These are phyloP conservation scores for Aschersonia sp. DNA, from an alignment of 2,329 filamentous ascomycete genomes.

Conservation along the genomic window DNA sequence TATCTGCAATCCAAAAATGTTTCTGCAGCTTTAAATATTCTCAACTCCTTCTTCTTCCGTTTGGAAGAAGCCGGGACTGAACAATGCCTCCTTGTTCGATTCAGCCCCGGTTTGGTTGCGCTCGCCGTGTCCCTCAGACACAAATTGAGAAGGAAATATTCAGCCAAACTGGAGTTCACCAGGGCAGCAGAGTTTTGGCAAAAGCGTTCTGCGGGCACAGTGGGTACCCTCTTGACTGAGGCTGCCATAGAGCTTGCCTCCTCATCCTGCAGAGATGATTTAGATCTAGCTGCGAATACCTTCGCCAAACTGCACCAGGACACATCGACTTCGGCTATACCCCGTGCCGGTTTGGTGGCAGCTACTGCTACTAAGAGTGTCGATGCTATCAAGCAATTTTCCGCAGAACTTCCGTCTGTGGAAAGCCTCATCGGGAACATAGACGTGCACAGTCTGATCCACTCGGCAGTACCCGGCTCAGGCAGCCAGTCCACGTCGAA, in stretches of 20 bases:
- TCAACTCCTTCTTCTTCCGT: constrained; percentile 61
- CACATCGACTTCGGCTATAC: constrained; percentile 52
- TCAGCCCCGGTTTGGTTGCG: constrained; percentile 73
- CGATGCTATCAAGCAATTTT: constrained; percentile 36
- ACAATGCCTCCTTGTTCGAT: constrained; percentile 55
- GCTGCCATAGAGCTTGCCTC: constrained; percentile 73
- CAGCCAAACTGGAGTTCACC: constrained; percentile 59
- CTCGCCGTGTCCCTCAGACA: constrained; percentile 68
- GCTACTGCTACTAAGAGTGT: constrained; percentile 54
- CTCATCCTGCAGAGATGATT: constrained; percentile 55
- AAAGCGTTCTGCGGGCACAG: constrained; percentile 28
- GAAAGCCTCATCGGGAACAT: constrained; percentile 45
- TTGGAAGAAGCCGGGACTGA: constrained; percentile 47
- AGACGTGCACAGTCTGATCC: constrained; percentile 47
- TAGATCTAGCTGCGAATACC: constrained; percentile 58
- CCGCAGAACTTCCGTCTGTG: constrained; percentile 45
- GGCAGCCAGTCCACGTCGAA: constrained; percentile 18
- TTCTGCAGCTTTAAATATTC: constrained; percentile 56
- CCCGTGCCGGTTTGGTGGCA: constrained; percentile 74
- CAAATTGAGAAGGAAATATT: constrained; percentile 55
- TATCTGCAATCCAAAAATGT: constrained; percentile 60
- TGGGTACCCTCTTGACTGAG: constrained; percentile 59
- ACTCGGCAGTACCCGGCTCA: constrained; percentile 43
- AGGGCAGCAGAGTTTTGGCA: constrained; percentile 76
- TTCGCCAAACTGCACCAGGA: constrained; percentile 59